Base-by-base conservation (phyloP, 1,284 basidiomycete genomes). In the Inonotus hispidus region DNA sequence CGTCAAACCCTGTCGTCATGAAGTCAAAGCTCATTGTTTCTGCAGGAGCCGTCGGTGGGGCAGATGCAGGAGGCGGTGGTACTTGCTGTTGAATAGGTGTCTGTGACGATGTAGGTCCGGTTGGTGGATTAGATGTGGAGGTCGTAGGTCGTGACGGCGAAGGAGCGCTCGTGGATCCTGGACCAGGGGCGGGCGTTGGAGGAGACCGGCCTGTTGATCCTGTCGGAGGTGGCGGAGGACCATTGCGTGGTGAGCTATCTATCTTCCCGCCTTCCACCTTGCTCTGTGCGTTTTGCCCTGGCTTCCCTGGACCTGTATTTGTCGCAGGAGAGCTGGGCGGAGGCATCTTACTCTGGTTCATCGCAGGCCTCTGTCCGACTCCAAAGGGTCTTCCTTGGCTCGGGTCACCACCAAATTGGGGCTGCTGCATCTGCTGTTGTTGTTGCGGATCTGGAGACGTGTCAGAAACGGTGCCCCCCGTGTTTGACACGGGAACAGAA, bases 1-100 rank as follows among this genome's bases (percentile, higher is more conserved):
- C 61, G n/a, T 63, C 61, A 23, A 63, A 59, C 13, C 52, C 53
- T 6, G 61, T 50, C 19, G 49, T 27, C 53, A 59, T 63, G 53
- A 63, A 63, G 23, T 52, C 53, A 41, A 59, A 63, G 10, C n/a
- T 45, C 14, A 53, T 21, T 32, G 52, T 25, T 8, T 46, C 61
- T 41, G 57, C 25, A 13, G 50, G 19, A 16, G n/a, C 32, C 5
- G 29, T 19, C 37, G 61, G 45, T 11, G 58, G 58, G 13, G 52
- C 57, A 39, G 45, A 39, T 32, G 53, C 29, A 45, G 61, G 52
- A 11, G 61, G 57, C 11, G 52, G 39, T 16, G 61, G 45, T 27
- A 41, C 49, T 23, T 39, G 27, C n/a, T 35, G 27, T 25, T 35
- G 53, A 3, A 58, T 2, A 49, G 57, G 47, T 49, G 41, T 27